Conservation (phyloP, 192 early-diverging fungal genomes). For the Globomyces pollinis-pini region DNA sequence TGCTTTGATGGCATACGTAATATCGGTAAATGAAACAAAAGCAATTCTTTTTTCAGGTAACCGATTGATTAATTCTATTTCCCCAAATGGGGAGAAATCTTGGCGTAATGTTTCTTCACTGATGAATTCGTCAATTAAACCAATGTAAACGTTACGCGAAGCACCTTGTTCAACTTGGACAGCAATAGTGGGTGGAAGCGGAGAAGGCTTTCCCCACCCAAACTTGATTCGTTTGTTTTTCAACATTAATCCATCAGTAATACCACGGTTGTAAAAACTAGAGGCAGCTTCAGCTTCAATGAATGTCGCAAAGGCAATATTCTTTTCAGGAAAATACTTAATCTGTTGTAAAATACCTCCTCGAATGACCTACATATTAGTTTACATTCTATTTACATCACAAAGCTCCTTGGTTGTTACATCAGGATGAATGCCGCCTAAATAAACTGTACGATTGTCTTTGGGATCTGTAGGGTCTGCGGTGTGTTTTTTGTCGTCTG, state of each 20-base stretch:
- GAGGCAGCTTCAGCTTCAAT: conserved; percentile 61
- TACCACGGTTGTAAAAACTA: conserved; percentile 53
- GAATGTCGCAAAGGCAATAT: conserved; percentile 81
- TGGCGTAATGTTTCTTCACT: conserved; percentile 60
- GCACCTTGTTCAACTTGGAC: conserved; percentile 57
- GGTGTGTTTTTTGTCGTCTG: neutral
- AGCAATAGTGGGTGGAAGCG: conserved; percentile 39
- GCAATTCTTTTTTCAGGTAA: conserved; percentile 74
- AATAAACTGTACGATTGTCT: conserved; percentile 75
- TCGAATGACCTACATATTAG: conserved; percentile 49
- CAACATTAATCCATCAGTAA: conserved; percentile 54
- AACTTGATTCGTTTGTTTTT: conserved; percentile 69
- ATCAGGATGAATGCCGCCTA: conserved; percentile 71
- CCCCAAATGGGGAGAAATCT: conserved; percentile 80
- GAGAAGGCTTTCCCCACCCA: conserved; percentile 71
- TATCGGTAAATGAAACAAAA: conserved; percentile 81
- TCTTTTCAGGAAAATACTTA: conserved; percentile 64
- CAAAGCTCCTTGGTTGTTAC: conserved; percentile 74
- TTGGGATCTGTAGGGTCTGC: conserved; percentile 3
- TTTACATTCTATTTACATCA: conserved; percentile 56
- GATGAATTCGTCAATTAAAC: conserved; percentile 53
- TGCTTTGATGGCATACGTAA: conserved; percentile 65
- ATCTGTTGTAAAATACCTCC: conserved; percentile 78
- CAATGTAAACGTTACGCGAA: conserved; percentile 77
- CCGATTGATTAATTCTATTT: conserved; percentile 79